These are phyloP conservation scores for Umbelopsis sp. DNA, from an alignment of 371 early-diverging fungal species.

Conservation along the genomic window DNA sequence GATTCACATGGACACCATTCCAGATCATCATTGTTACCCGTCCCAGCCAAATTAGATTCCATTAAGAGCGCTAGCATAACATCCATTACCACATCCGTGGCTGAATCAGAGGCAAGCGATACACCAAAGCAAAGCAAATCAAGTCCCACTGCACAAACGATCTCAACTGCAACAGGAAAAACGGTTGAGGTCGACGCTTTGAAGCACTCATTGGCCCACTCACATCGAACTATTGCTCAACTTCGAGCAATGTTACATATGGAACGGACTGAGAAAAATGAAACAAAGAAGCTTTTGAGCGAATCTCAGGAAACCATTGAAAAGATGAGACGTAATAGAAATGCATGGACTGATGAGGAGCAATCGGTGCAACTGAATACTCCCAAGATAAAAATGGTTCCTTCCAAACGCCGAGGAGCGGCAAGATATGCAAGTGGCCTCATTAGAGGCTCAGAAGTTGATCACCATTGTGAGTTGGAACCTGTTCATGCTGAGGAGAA, in stretches of 20 bases:
- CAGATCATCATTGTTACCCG: background rate
- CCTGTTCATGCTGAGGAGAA: background rate
- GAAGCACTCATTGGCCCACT: background rate
- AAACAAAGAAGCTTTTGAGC: slow-evolving; percentile 60
- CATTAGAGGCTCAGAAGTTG: background rate
- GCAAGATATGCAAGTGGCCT: slow-evolving; percentile 8
- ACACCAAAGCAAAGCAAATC: background rate
- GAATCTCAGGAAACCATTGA: slow-evolving; percentile 69
- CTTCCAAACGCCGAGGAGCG: slow-evolving; percentile 3
- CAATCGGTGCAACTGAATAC: background rate
- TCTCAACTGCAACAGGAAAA: background rate
- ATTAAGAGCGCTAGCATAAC: background rate
- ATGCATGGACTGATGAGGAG: slow-evolving; percentile 3
- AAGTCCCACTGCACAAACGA: no score
- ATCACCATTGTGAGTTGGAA: background rate
- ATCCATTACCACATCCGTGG: background rate
- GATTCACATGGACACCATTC: background rate
- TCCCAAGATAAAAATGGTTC: background rate
- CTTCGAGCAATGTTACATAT: slow-evolving; percentile 30
- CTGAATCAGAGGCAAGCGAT: background rate
- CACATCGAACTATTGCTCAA: slow-evolving; percentile 11
- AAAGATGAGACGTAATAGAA: slow-evolving; percentile 33
- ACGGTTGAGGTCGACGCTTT: background rate
- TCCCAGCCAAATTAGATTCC: slow-evolving; percentile 2
- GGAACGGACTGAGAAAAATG: slow-evolving; percentile 62